Evolutionary conservation across 495 filamentous ascomycete genomes (phyloP).

Genomic region (Daldinia concentrica): DNA sequence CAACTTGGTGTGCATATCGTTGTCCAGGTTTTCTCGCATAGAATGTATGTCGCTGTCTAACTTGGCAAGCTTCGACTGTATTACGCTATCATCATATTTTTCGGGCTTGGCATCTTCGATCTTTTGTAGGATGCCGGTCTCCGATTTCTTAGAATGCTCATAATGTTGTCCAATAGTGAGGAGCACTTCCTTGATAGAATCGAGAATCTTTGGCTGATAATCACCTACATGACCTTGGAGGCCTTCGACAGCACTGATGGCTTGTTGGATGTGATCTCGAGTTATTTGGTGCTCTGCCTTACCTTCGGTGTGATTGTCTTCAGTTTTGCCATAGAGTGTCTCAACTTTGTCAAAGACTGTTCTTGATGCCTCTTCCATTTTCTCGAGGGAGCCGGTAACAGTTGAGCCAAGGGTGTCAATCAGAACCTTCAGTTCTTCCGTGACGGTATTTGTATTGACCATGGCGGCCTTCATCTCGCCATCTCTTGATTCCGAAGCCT

Average conservation of each 20-base stretch:
- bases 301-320: conserved; percentile 74
- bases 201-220: conserved; percentile 84
- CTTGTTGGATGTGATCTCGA: conserved; percentile 76
- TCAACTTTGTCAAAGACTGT: conserved; percentile 82
- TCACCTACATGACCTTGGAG: conserved; percentile 79
- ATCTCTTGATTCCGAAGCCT: conserved; percentile 71
- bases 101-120: conserved; percentile 62
- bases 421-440: conserved; percentile 84
- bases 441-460: conserved; percentile 74
- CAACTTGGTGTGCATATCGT: conserved; percentile 80
- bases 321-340: conserved; percentile 76
- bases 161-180: conserved; percentile 81
- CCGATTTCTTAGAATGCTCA: conserved; percentile 68
- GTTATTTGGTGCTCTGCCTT: conserved; percentile 82
- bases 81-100: conserved; percentile 52
- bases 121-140: conserved; percentile 60
- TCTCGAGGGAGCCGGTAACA: conserved; percentile 83
- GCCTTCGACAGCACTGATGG: conserved; percentile 73
- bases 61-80: conserved; percentile 48
- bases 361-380: conserved; percentile 83
- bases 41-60: conserved; percentile 44
- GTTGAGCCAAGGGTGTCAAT: conserved; percentile 85
- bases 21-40: conserved; percentile 56
- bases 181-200: conserved; percentile 84
- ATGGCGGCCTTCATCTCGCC: conserved; percentile 73